Percentiles rank a stretch among this genome's conserved stretches.
phyloP scores from a whole-genome alignment of 176 grass and related monocot species.

The Carex kokanica region DNA sequence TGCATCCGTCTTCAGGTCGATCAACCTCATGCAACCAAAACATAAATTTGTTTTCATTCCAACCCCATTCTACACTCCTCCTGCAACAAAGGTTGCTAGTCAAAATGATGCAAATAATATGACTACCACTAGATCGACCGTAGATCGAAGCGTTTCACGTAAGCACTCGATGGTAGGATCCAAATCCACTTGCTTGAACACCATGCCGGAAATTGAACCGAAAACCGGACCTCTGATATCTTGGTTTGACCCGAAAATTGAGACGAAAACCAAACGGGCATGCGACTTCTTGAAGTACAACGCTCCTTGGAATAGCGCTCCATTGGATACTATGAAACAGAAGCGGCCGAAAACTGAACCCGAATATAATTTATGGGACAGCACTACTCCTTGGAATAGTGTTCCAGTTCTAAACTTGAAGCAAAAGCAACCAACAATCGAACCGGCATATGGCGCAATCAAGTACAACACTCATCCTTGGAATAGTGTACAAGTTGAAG shows the following conservation, averaged over 20 bases:
- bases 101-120: not conserved
- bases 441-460: not conserved
- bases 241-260: not conserved
- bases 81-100: too few species aligned
- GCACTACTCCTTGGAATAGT: not conserved
- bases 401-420: not conserved
- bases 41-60: not conserved
- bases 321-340: too few species aligned
- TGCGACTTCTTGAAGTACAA: not conserved
- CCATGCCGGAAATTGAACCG: not conserved
- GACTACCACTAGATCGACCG: not conserved
- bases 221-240: not conserved
- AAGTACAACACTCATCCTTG: not conserved
- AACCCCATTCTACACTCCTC: not conserved
- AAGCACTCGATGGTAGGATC: not conserved
- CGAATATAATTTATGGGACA: not conserved
- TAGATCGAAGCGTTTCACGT: not conserved
- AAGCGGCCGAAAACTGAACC: not conserved
- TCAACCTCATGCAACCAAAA: constrained; percentile 17
- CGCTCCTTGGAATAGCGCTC: too few species aligned
- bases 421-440: not conserved
- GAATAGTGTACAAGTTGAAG: not conserved
- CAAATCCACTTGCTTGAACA: not conserved
- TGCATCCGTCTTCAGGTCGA: not conserved
- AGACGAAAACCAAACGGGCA: not conserved